Conservation (phyloP, 768 basidiomycete species). For the Tulasnella sp. region DNA sequence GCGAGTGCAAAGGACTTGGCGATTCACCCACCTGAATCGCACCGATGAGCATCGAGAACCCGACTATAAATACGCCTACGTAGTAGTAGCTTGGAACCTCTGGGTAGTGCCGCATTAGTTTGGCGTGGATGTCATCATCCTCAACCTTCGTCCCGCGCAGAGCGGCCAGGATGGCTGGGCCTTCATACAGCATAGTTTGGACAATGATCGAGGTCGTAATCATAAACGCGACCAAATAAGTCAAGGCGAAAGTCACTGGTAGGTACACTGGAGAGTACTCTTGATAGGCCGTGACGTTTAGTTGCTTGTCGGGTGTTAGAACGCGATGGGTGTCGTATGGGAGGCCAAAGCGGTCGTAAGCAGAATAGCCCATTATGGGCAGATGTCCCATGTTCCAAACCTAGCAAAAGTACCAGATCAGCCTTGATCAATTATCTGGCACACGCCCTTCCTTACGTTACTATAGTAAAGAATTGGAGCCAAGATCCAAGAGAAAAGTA, state of each 20-base stretch:
- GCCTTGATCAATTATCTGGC: not conserved
- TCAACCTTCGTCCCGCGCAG: slow-evolving; percentile 37
- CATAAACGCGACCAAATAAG: slow-evolving; percentile 45
- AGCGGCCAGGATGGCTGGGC: slow-evolving; percentile 39
- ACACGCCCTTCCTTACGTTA: slow-evolving; percentile 59
- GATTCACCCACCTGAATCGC: slow-evolving; percentile 39
- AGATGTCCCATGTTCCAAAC: slow-evolving; percentile 42
- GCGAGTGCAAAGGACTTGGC: not conserved
- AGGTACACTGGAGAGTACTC: slow-evolving; percentile 48
- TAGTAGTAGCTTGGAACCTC: slow-evolving; percentile 45
- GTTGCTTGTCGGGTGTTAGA: slow-evolving; percentile 30
- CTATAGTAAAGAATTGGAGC: slow-evolving; percentile 87
- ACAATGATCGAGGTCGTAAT: slow-evolving; percentile 42
- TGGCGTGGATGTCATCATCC: slow-evolving; percentile 47
- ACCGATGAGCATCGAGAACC: slow-evolving; percentile 32
- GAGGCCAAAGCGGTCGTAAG: slow-evolving; percentile 45
- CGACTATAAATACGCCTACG: not conserved
- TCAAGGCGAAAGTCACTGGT: slow-evolving; percentile 42
- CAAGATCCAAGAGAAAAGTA: slow-evolving; percentile 88
- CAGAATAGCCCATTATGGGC: slow-evolving; percentile 42
- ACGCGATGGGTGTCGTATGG: slow-evolving; percentile 38
- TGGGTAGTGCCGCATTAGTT: slow-evolving; percentile 46
- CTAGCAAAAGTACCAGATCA: slow-evolving; percentile 19
- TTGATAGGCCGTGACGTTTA: slow-evolving; percentile 44
- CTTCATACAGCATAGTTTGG: slow-evolving; percentile 46